phyloP scores from a whole-genome alignment of 1,139 yeast genomes.

The Zhuliangozyma blackwelliae region DNA sequence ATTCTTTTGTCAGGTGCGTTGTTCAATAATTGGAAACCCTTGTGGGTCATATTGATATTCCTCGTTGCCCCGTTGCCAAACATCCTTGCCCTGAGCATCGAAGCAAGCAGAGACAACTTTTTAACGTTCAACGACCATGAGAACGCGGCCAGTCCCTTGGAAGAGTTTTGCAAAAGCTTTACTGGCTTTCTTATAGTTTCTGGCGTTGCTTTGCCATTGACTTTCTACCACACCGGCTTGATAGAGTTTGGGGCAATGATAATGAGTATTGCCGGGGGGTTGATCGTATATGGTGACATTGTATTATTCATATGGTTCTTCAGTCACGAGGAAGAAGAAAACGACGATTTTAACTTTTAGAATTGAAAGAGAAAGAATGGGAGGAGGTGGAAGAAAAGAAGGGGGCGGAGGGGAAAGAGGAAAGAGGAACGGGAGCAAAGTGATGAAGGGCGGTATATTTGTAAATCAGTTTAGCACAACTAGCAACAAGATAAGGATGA shows the following conservation, averaged over 20 bases:
- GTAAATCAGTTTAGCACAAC: conserved; percentile 48
- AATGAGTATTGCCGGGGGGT: conserved; percentile 69
- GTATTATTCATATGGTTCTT: conserved; percentile 69
- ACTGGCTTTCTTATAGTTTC: conserved; percentile 67
- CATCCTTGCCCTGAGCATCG: conserved; percentile 39
- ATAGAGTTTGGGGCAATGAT: conserved; percentile 55
- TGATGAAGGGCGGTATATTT: background rate
- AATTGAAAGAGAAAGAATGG: too few species aligned
- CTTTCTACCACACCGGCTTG: conserved; percentile 56
- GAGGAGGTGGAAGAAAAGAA: background rate
- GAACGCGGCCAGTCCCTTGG: conserved; percentile 43
- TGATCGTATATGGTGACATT: conserved; percentile 66
- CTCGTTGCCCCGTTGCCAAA: conserved; percentile 72
- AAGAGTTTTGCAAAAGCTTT: conserved; percentile 56
- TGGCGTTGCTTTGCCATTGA: conserved; percentile 64
- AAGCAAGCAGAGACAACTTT: conserved; percentile 50
- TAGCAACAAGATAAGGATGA: conserved; percentile 54
- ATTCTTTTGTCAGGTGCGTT: conserved; percentile 72
- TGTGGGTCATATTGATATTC: conserved; percentile 63
- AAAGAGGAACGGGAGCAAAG: background rate
- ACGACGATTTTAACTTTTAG: conserved; percentile 50
- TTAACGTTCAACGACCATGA: conserved; percentile 56
- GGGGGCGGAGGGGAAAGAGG: too few species aligned
- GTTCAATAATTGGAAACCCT: conserved; percentile 65
- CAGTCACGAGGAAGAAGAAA: conserved; percentile 49